Evolutionary conservation across 345 rosid species (phyloP).

Genomic region (Odontarrhena argentea): DNA sequence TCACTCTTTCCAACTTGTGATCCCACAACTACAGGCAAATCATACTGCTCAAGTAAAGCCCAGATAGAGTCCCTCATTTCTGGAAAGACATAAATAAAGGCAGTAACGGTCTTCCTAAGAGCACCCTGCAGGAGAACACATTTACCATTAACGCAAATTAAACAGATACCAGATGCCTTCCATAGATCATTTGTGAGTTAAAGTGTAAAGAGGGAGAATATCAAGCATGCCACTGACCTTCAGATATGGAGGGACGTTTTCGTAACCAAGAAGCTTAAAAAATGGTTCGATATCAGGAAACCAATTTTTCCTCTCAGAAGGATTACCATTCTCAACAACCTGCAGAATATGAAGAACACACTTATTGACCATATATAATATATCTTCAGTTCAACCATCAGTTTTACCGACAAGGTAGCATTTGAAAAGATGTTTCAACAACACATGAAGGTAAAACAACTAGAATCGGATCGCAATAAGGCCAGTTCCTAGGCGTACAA

Average conservation of each 20-base stretch:
- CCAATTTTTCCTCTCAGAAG: constrained; percentile 82
- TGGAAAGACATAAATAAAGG: constrained; percentile 77
- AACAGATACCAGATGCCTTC: constrained; percentile 20
- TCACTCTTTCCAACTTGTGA: constrained; percentile 51
- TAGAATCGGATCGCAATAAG: background rate
- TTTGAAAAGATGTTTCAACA: constrained; percentile 6
- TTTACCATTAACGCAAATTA: constrained; percentile 22
- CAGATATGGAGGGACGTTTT: constrained; percentile 87
- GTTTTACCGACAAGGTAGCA: constrained; percentile 2
- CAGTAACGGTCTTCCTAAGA: constrained; percentile 74
- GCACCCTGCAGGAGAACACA: constrained; percentile 69
- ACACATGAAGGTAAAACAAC: constrained; percentile 3
- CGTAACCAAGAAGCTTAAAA: constrained; percentile 95
- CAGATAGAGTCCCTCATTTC: constrained; percentile 72
- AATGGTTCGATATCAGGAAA: constrained; percentile 91
- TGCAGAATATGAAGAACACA: background rate
- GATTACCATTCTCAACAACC: constrained; percentile 77
- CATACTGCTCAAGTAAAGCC: constrained; percentile 91
- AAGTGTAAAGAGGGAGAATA: constrained; percentile 25
- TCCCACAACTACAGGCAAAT: constrained; percentile 89
- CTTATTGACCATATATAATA: constrained; percentile 13
- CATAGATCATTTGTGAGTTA: constrained; percentile 20
- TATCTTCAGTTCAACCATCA: constrained; percentile 8
- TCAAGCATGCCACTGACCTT: constrained; percentile 55
- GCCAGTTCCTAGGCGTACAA: background rate